Evolutionary conservation across 192 early-diverging fungal species (phyloP).

Genomic region (Backusella australiensis): DNA sequence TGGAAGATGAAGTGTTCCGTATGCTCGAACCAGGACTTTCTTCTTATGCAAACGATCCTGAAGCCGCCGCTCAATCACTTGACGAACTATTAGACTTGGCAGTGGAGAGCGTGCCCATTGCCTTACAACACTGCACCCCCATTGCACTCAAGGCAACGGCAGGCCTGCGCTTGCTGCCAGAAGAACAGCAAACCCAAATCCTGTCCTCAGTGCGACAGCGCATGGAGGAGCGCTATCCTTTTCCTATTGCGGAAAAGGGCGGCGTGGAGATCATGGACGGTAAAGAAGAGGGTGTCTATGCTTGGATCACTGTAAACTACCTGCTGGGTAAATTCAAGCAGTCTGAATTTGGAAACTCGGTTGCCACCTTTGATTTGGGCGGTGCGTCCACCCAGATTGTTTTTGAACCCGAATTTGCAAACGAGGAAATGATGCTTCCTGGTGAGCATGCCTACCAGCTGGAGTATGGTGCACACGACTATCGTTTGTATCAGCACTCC

Average conservation of each 20-base stretch:
- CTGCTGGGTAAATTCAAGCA: constrained; percentile 59
- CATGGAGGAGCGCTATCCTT: constrained; percentile 76
- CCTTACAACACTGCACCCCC: constrained; percentile 78
- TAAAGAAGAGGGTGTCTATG: constrained; percentile 96
- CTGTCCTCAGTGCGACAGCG: constrained; percentile 66
- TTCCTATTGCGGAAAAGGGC: constrained; percentile 65
- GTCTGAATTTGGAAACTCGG: constrained; percentile 55
- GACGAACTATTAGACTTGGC: constrained; percentile 77
- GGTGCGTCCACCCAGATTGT: constrained; percentile 98
- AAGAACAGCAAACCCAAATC: constrained; percentile 69
- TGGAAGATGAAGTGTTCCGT: constrained; percentile 91
- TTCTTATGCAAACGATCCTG: constrained; percentile 61
- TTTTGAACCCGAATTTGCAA: constrained; percentile 77
- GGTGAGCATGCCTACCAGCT: constrained; percentile 79
- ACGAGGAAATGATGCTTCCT: constrained; percentile 38
- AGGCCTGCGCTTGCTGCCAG: constrained; percentile 80
- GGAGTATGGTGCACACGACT: constrained; percentile 65
- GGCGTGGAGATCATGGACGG: constrained; percentile 94
- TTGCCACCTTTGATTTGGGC: constrained; percentile 93
- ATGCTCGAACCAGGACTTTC: constrained; percentile 86
- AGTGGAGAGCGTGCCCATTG: constrained; percentile 57
- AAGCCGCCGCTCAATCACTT: constrained; percentile 77
- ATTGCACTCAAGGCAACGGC: constrained; percentile 96
- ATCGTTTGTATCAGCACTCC: constrained; percentile 92
- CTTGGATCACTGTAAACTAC: constrained; percentile 98